phyloP scores from a whole-genome alignment of 192 early-diverging fungal genomes.

The Physocladia obscura region DNA sequence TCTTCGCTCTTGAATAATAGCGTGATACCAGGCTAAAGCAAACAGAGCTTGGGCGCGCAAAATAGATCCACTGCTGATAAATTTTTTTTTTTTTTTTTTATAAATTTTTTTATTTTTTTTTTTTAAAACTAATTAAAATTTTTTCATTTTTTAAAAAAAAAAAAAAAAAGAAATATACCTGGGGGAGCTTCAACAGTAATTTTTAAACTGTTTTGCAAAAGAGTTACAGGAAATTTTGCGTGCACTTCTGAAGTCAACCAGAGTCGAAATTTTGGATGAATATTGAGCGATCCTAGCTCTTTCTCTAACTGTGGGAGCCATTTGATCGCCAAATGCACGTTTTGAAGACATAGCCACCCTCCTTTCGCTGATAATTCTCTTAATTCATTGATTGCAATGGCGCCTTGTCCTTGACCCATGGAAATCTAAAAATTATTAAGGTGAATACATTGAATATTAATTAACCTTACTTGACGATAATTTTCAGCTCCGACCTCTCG shows the following conservation, averaged over 20 bases:
- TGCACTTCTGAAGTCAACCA: constrained; percentile 61
- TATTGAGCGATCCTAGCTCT: constrained; percentile 34
- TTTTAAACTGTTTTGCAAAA: constrained; percentile 52
- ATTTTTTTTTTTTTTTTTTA: constrained; percentile 50
- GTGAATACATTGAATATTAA: constrained; percentile 33
- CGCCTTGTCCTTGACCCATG: constrained; percentile 65
- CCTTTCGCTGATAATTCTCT: constrained; percentile 33
- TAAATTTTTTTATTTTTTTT: constrained; percentile 57
- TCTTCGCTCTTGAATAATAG: constrained; percentile 58
- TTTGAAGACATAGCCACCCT: constrained; percentile 58
- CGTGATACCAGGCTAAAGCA: constrained; percentile 62
- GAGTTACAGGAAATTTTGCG: constrained; percentile 47
- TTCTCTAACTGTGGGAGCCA: constrained; percentile 57
- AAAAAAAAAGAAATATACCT: constrained; percentile 26
- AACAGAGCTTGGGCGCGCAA: constrained; percentile 59
- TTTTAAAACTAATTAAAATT: constrained; percentile 46
- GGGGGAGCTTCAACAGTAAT: constrained; percentile 62
- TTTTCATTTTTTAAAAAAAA: not conserved
- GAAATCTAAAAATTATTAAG: too few relatives aligned
- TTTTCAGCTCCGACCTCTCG: constrained; percentile 45
- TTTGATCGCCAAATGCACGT: constrained; percentile 57
- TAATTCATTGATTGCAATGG: constrained; percentile 44
- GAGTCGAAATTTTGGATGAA: constrained; percentile 50
- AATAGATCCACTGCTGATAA: constrained; percentile 39
- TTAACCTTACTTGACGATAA: constrained; percentile 41